Evolutionary conservation across 2,329 filamentous ascomycete genomes (phyloP).

Genomic region (Cordyceps cateniannulata): DNA sequence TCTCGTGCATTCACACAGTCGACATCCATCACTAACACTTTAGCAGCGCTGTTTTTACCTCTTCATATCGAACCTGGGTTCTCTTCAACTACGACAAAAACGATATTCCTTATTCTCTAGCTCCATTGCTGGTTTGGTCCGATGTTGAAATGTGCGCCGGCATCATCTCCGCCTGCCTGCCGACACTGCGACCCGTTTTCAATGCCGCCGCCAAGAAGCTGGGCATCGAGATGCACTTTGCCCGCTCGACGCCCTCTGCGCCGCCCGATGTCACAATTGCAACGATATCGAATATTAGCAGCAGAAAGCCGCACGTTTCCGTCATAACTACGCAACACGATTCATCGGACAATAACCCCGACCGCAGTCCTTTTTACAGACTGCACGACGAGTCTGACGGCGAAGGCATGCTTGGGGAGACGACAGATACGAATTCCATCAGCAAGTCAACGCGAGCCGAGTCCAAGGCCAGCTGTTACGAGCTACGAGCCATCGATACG

Average conservation of each 20-base stretch:
- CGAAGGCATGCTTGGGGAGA: neutral
- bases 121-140: constrained; percentile 40
- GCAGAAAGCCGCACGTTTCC: neutral
- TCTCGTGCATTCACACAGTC: neutral
- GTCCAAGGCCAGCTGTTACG: constrained; percentile 5
- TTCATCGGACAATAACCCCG: neutral
- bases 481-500: constrained; percentile 1
- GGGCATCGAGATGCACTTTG: neutral
- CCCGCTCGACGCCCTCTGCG: neutral
- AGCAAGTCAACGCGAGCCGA: neutral
- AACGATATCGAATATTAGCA: constrained; percentile 8
- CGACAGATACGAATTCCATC: neutral
- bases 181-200: constrained; percentile 42
- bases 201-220: constrained; percentile 15
- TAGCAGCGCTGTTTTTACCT: constrained; percentile 40
- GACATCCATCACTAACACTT: neutral
- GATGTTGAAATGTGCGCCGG: constrained; percentile 42
- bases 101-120: constrained; percentile 41
- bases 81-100: constrained; percentile 35
- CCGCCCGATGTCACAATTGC: neutral
- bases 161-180: constrained; percentile 47
- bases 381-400: constrained; percentile 1
- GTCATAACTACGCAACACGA: constrained; percentile 6
- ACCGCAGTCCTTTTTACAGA: constrained; percentile 4
- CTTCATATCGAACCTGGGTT: constrained; percentile 40